These are phyloP conservation scores for Chaetoceros muelleri DNA, from an alignment of 108 stramenopile species.

Conservation along the genomic window DNA sequence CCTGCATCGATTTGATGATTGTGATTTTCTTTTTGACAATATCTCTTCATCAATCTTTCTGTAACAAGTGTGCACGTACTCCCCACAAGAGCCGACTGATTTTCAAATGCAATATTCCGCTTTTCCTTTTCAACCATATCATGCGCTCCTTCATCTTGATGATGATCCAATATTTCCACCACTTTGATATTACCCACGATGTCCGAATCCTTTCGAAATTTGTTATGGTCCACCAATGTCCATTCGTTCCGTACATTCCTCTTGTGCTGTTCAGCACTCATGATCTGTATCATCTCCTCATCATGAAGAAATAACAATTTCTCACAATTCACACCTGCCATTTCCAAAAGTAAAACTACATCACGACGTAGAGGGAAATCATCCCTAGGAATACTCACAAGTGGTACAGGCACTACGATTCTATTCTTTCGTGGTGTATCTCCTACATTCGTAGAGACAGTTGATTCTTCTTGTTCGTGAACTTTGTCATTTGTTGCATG, in stretches of 20 bases:
- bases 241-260: too few relatives aligned
- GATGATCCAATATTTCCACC: conserved; percentile 73
- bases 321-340: conserved; percentile 31
- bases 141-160: conserved; percentile 48
- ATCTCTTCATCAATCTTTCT: conserved; percentile 19
- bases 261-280: not conserved
- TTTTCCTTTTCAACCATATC: conserved; percentile 17
- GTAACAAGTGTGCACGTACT: conserved; percentile 54
- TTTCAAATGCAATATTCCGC: conserved; percentile 53
- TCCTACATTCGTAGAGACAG: not conserved
- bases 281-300: not conserved
- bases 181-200: conserved; percentile 20
- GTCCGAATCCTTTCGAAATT: not conserved
- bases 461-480: not conserved
- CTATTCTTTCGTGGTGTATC: not conserved
- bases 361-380: conserved; percentile 53
- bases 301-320: conserved; percentile 33
- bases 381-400: conserved; percentile 23
- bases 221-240: conserved; percentile 77
- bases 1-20: conserved; percentile 1
- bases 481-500: not conserved
- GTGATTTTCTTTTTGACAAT: not conserved
- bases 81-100: conserved; percentile 33
- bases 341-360: conserved; percentile 35
- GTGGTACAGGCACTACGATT: conserved; percentile 11